These are phyloP conservation scores for Exophiala calicioides DNA, from an alignment of 2,329 filamentous ascomycete species.

Conservation along the genomic window DNA sequence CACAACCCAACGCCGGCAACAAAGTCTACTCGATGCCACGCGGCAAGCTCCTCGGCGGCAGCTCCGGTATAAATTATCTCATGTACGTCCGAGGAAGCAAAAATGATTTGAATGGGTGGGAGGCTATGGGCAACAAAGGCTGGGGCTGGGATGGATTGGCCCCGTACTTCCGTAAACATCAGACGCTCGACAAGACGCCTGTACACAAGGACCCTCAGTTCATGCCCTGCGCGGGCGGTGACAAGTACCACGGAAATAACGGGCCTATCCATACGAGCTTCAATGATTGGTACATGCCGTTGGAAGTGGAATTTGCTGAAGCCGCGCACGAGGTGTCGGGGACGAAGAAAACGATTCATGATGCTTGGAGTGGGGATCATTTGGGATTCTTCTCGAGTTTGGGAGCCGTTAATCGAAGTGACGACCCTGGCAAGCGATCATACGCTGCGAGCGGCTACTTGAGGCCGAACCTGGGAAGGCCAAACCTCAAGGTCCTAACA, in stretches of 20 bases:
- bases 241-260: slow-evolving; percentile 30
- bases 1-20: slow-evolving; percentile 26
- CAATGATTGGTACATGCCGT: slow-evolving; percentile 39
- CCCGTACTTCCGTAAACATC: slow-evolving; percentile 34
- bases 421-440: slow-evolving; percentile 36
- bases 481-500: slow-evolving; percentile 50
- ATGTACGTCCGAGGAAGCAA: slow-evolving; percentile 33
- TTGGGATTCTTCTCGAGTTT: slow-evolving; percentile 27
- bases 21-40: slow-evolving; percentile 32
- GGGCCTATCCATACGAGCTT: slow-evolving; percentile 34
- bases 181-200: slow-evolving; percentile 32
- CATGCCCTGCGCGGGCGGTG: slow-evolving; percentile 32
- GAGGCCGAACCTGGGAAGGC: slow-evolving; percentile 37
- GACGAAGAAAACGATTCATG: slow-evolving; percentile 29
- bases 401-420: slow-evolving; percentile 23
- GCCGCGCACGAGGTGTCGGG: slow-evolving; percentile 38
- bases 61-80: slow-evolving; percentile 37
- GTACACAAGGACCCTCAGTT: slow-evolving; percentile 31
- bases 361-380: slow-evolving; percentile 27
- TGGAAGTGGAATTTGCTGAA: slow-evolving; percentile 40
- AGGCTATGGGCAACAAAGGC: slow-evolving; percentile 38
- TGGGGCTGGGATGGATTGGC: slow-evolving; percentile 37
- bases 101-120: slow-evolving; percentile 42
- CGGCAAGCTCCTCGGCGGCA: slow-evolving; percentile 38
- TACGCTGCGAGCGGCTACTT: slow-evolving; percentile 46